Base-by-base conservation (phyloP, 202 grass and related monocot genomes). In the Dendrocalamus latiflorus region DNA sequence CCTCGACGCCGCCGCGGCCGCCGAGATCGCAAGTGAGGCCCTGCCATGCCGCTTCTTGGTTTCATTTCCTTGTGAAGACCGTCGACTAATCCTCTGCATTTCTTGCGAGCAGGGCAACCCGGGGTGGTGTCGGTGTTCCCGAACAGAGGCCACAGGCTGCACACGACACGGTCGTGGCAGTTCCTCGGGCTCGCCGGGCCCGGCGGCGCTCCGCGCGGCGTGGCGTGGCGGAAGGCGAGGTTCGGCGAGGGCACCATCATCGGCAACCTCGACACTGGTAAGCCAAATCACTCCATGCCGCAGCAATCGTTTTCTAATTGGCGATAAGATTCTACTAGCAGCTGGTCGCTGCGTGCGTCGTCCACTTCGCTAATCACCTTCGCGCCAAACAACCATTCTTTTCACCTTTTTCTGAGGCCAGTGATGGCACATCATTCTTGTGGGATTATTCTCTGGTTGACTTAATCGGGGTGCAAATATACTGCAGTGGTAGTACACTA, bases 141-240 rank as follows among this genome's bases (percentile, higher is more conserved):
- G 13, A 98, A 88, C 68, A 88, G 74, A n/a, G 86, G 60, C 5
- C 81, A 90, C 45, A 39, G 83, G 77, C 91, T 98, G 38, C 91
- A 98, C 72, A 98, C 95, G 62, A 98, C 92, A 37, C 91, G 87
- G 73, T 98, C 95, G 36, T 98, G 95, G 95, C 78, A 91, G 48
- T 95, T 98, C 75, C 80, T 98, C 25, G 85, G 90, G 16, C 89
- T 98, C 50, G 90, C 92, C 76, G 89, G 79, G 2, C 49, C 71
- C 67, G 85, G 80, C 57, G 70, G 74, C n/a, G 82, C 58, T 17
- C 67, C 78, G 17, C 71, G 18, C 56, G 74, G 88, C 25, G 81
- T 53, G 6, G 75, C 81, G 8, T 98, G 95, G 95, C 67, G 21
- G 10, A 91, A 88, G 84, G 92, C 95, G 2, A 80, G 56, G 25